phyloP scores from a whole-genome alignment of 352 stramenopile species.

The Pythium monospermum region DNA sequence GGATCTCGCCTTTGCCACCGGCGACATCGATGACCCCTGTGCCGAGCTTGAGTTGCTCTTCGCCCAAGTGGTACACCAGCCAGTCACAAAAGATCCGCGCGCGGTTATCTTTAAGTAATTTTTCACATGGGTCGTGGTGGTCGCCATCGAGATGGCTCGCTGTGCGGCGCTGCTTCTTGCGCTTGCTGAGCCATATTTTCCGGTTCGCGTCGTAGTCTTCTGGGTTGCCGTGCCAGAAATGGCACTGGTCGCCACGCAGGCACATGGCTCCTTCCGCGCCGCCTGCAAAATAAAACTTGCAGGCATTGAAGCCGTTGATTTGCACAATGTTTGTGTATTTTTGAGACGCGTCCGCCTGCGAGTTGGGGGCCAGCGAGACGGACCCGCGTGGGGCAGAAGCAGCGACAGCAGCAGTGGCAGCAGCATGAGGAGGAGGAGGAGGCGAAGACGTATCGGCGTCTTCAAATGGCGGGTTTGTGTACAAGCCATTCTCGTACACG shows the following conservation, averaged over 20 bases:
- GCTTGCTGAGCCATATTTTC: slow-evolving; percentile 58
- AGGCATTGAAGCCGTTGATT: slow-evolving; percentile 73
- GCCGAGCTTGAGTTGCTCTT: slow-evolving; percentile 32
- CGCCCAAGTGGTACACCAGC: slow-evolving; percentile 63
- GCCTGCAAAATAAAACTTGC: slow-evolving; percentile 82
- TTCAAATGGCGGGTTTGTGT: slow-evolving; percentile 15
- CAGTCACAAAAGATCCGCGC: slow-evolving; percentile 79
- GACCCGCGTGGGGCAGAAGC: slow-evolving; percentile 19
- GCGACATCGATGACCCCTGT: slow-evolving; percentile 84
- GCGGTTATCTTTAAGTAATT: slow-evolving; percentile 65
- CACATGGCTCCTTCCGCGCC: slow-evolving; percentile 55
- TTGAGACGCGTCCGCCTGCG: slow-evolving; percentile 33
- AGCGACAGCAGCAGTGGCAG: background rate
- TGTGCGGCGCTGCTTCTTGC: slow-evolving; percentile 53
- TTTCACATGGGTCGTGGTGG: slow-evolving; percentile 53
- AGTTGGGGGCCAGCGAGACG: slow-evolving; percentile 39
- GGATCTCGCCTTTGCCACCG: slow-evolving; percentile 84
- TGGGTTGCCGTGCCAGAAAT: slow-evolving; percentile 72
- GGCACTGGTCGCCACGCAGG: slow-evolving; percentile 55
- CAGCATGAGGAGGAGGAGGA: too few relatives aligned
- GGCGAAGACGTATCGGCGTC: too few relatives aligned
- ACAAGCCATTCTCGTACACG: slow-evolving; percentile 18
- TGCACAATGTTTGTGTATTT: slow-evolving; percentile 86
- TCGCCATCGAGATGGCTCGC: slow-evolving; percentile 55
- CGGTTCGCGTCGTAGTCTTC: slow-evolving; percentile 64